Percentiles rank a stretch among this genome's conserved stretches.
Conservation (phyloP, 768 basidiomycete genomes). For the Boletus sensibilis region DNA sequence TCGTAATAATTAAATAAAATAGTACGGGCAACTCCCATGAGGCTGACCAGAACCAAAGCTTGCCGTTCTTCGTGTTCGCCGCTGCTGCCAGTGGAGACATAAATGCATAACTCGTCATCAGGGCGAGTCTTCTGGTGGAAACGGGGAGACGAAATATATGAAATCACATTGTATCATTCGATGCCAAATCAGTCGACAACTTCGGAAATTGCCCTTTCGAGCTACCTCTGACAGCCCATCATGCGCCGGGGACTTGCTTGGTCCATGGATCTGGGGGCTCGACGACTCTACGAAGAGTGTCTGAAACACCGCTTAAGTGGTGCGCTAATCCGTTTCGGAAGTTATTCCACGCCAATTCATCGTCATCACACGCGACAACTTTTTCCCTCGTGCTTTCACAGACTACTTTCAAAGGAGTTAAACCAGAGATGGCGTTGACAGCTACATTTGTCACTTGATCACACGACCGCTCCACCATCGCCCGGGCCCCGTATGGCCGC, state of each 20-base stretch:
- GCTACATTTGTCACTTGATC: background rate
- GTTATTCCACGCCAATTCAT: background rate
- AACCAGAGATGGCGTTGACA: background rate
- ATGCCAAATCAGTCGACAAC: background rate
- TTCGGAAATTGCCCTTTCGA: too few relatives aligned
- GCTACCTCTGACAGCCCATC: too few relatives aligned
- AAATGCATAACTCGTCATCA: background rate
- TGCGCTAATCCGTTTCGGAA: slow-evolving; percentile 3
- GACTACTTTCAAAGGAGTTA: too few relatives aligned
- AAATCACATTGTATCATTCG: background rate
- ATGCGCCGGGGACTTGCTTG: too few relatives aligned
- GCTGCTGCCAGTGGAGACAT: background rate
- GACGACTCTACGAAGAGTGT: too few relatives aligned
- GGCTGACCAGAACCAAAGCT: slow-evolving; percentile 10
- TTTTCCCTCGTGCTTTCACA: background rate
- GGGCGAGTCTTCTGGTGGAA: background rate
- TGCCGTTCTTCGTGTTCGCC: slow-evolving; percentile 3
- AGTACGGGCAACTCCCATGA: slow-evolving; percentile 19
- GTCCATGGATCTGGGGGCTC: too few relatives aligned
- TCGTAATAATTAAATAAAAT: background rate
- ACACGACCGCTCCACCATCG: background rate
- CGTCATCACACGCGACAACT: too few relatives aligned
- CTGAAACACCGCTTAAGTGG: slow-evolving; percentile 8
- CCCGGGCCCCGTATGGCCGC: background rate
- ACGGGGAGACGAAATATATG: background rate